A percentile compares a stretch with the other conserved stretches of the same genome.
Conservation (phyloP, 2,329 filamentous ascomycete genomes). For the Pseudogymnoascus sp. region DNA sequence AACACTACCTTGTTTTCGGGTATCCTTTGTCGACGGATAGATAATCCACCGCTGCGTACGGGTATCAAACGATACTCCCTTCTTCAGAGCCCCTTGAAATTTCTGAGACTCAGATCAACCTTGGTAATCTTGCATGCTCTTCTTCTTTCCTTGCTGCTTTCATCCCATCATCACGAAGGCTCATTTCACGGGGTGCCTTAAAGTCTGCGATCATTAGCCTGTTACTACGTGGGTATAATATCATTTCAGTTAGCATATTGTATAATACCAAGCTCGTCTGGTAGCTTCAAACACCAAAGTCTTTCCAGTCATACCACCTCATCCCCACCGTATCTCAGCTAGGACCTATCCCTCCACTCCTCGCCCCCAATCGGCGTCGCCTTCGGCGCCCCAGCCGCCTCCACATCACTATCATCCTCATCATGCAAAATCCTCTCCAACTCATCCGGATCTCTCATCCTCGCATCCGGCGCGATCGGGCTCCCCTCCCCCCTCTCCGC, state of each 20-base stretch:
- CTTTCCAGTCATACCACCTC: background rate
- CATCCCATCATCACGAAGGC: background rate
- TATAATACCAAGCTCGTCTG: background rate
- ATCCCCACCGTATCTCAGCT: background rate
- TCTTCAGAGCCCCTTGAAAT: background rate
- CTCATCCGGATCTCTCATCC: constrained; percentile 59
- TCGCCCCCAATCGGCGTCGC: background rate
- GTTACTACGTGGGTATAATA: background rate
- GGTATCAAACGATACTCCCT: background rate
- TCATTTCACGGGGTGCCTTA: background rate
- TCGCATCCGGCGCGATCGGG: constrained; percentile 45
- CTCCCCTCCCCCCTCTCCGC: constrained; percentile 39
- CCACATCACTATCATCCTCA: constrained; percentile 35
- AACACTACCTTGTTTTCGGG: background rate
- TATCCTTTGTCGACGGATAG: background rate
- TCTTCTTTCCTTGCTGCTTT: background rate
- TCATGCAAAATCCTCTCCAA: constrained; percentile 51
- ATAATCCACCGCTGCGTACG: background rate
- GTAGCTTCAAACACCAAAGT: background rate
- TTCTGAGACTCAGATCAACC: background rate
- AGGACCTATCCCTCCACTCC: background rate
- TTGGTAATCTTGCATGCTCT: background rate
- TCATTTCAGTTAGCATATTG: background rate
- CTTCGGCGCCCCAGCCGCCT: background rate
- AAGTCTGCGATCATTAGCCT: too few relatives aligned